Evolutionary conservation across 305 asterid genomes (phyloP), one percentile per base, ranked within the genome.

Genomic region (Fraxinus dipetala): DNA sequence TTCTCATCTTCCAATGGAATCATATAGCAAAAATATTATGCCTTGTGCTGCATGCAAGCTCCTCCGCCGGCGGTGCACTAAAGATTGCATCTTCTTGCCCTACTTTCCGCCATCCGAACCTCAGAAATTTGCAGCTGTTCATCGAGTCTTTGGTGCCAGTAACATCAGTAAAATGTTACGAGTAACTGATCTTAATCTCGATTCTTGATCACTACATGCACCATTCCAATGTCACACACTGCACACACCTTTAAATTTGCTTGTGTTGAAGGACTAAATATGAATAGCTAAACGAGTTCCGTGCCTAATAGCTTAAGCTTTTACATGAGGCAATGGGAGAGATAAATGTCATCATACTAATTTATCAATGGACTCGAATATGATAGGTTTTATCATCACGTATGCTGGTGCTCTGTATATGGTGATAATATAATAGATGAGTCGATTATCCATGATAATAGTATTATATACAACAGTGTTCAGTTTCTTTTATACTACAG

Each of bases 1-100:
- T 22, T 63, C 30, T 48, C 48, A 28, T 30, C 28, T 63, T 51
- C 30, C 35, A 54, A 89, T 86, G 92, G 85, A 79, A 69, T 48
- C 82, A 5, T 22, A 28, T 26, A 69, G 59, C 81, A 87, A 82
- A 35, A 87, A 31, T 45, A 76, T 75, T 24, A 89, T 82, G 92
- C 88, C 90, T 38, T 89, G 88, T 34, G 86, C 92, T 76, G 92
- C 89, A 80, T 89, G 89, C 83, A 87, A 86, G 85, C 77, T 85
- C 6, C 89, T 89, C 32, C 90, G 88, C 6, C 83, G 86, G 2
- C 78, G 89, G 2, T 89, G 90, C 89, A 87, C 88, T 80, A 10
- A 81, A 0, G 78, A 81, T 76, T 87, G 92, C 87, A 79, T 89
- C 61, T 84, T 86, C 81, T 79, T 79, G 78, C 90, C 92, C 74